These are phyloP conservation scores for Aspergillus ruber DNA, from an alignment of 2,329 filamentous ascomycete genomes.

Conservation along the genomic window DNA sequence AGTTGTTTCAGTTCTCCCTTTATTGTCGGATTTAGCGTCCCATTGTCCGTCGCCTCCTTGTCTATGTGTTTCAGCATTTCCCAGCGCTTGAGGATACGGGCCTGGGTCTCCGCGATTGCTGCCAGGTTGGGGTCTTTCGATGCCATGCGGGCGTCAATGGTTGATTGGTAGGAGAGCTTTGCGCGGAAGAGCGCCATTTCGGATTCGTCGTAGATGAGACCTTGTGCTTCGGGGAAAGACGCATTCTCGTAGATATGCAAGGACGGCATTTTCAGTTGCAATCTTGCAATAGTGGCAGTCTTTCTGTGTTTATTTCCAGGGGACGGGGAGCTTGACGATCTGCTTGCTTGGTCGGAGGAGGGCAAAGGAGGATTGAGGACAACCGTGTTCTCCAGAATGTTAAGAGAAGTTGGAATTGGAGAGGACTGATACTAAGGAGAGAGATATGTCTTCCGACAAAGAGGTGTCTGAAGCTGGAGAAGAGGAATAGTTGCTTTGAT, in stretches of 20 bases:
- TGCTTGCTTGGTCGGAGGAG: background rate
- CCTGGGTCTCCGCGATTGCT: conserved; percentile 29
- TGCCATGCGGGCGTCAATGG: conserved; percentile 27
- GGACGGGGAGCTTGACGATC: background rate
- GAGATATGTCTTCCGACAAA: background rate
- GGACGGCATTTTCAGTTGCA: conserved; percentile 15
- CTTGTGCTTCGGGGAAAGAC: conserved; percentile 26
- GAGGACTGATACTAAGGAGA: background rate
- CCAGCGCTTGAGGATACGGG: conserved; percentile 29
- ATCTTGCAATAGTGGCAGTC: background rate
- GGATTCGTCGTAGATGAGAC: conserved; percentile 30
- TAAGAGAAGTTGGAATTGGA: background rate
- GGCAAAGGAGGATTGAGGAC: background rate
- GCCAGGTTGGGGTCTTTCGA: conserved; percentile 26
- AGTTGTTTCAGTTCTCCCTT: conserved; percentile 28
- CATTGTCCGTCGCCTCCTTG: conserved; percentile 27
- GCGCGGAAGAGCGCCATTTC: conserved; percentile 33
- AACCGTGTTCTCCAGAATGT: background rate
- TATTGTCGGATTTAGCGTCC: conserved; percentile 22
- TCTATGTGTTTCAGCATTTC: conserved; percentile 28
- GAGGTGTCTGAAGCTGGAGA: background rate
- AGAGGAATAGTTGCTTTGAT: background rate
- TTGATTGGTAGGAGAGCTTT: conserved; percentile 29
- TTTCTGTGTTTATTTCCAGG: background rate
- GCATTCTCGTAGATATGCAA: conserved; percentile 14